Evolutionary conservation across 2,329 filamentous ascomycete genomes (phyloP), one percentile per base, ranked within the genome.

Genomic region (Nemania sp.): DNA sequence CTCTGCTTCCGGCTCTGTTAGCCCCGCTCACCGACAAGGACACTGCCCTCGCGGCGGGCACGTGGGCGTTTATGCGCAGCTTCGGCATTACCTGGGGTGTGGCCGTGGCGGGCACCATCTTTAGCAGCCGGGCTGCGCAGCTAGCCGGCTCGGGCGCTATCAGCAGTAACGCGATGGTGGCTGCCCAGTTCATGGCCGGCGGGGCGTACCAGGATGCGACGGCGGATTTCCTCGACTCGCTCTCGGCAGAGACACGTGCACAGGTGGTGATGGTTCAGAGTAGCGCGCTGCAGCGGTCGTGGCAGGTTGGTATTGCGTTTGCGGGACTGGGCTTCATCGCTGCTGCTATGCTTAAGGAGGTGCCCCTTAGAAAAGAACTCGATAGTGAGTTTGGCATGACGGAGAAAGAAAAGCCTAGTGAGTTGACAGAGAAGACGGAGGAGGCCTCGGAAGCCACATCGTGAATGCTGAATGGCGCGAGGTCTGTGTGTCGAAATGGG

Each of bases 1-100:
- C 1, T 18, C 56, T 74, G 0, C 64, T 80, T 1, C 76, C 78
- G 4, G 72, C 78, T 0, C 59, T 80, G 6, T 75, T 75, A 61
- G 78, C 78, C 10, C 52, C 52, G 1, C 62, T 80, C 0, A 52
- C 75, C 0, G 75, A 79, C 10, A 55, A 67, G 0, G 77, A 80
- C n/a, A 67, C 73, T 1, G 79, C 75, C 0, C 59, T 67, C 5
- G 73, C 73, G 3, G 79, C 77, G 1, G 72, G 72, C 0, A 74
- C 74, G 1, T 80, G 74, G 73, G 62, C 73, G 0, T 80, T 80
- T 51, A 55, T 80, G 15, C 74, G 76, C 11, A 74, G 66, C 35
- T 78, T 79, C 52, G 79, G 78, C 11, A 59, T 43, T n/a, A 72
- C 77, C 7, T 80, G 77, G 76, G 78, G 77, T 5, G 71, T 75